Evolutionary conservation across 2,329 filamentous ascomycete genomes (phyloP).

Genomic region (Beauveria sp.): DNA sequence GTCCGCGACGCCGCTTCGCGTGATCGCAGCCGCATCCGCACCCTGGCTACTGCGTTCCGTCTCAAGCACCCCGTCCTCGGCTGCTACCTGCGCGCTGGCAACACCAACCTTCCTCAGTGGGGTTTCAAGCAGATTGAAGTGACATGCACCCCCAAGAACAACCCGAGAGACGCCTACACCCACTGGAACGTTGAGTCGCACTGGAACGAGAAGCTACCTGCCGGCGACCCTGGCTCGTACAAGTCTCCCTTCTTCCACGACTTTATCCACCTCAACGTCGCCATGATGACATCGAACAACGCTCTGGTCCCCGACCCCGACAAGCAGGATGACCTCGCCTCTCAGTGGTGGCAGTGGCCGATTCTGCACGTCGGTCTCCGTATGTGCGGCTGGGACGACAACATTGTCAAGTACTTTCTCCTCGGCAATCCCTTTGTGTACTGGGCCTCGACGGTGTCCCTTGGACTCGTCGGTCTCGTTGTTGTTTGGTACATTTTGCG

Average conservation of each 20-base stretch:
- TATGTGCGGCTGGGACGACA: constrained; percentile 98
- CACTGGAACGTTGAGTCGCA: constrained; percentile 99
- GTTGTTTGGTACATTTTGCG: constrained; percentile 80
- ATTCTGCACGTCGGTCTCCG: constrained; percentile 89
- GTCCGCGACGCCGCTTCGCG: constrained; percentile 81
- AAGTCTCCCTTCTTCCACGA: constrained; percentile 96
- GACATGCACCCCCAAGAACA: constrained; percentile 88
- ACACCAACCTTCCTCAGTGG: constrained; percentile 95
- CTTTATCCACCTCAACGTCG: constrained; percentile 95
- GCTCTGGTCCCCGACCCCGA: constrained; percentile 94
- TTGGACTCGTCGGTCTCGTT: constrained; percentile 65
- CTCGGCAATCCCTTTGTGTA: constrained; percentile 95
- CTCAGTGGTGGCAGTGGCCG: constrained; percentile 97
- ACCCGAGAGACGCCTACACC: constrained; percentile 85
- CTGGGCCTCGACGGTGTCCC: constrained; percentile 80
- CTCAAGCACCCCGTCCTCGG: constrained; percentile 73
- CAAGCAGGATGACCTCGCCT: constrained; percentile 97
- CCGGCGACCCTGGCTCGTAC: constrained; percentile 83
- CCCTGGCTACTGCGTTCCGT: constrained; percentile 87
- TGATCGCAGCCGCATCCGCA: constrained; percentile 78
- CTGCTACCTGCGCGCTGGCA: constrained; percentile 92
- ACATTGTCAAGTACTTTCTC: constrained; percentile 95
- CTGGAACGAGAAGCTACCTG: constrained; percentile 83
- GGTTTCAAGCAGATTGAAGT: constrained; percentile 99
- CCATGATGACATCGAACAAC: constrained; percentile 99